phyloP scores from a whole-genome alignment of 495 filamentous ascomycete species.

The Neurospora sp. region DNA sequence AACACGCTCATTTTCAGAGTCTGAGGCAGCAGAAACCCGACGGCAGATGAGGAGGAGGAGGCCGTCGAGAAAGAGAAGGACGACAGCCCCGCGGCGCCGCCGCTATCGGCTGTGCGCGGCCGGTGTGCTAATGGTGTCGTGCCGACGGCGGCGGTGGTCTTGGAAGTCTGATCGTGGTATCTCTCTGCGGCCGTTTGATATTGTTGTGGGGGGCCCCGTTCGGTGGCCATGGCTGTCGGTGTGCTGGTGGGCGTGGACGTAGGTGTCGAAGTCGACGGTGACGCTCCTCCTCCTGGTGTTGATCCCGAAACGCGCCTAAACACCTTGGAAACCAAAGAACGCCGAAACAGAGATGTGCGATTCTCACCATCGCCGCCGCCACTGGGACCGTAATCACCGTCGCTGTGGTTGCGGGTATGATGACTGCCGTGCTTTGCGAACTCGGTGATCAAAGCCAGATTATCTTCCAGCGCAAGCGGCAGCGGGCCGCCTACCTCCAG shows the following conservation, averaged over 20 bases:
- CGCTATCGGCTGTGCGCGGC: background rate
- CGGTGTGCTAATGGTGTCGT: background rate
- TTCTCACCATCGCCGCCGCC: background rate
- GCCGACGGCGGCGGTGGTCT: background rate
- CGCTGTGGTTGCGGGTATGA: background rate
- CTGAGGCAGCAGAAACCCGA: background rate
- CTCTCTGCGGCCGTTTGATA: background rate
- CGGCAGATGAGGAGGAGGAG: background rate
- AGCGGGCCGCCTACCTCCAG: background rate
- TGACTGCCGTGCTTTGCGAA: background rate
- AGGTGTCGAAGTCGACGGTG: background rate
- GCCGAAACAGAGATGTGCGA: background rate
- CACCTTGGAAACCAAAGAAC: slow-evolving; percentile 9
- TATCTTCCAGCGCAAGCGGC: background rate
- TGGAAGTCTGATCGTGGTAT: background rate
- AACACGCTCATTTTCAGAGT: background rate
- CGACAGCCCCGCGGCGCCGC: background rate
- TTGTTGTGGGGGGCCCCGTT: background rate
- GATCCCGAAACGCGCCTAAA: background rate
- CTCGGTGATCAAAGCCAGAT: background rate
- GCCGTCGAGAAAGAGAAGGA: background rate
- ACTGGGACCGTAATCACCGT: background rate
- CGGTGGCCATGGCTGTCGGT: background rate
- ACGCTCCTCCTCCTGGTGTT: background rate
- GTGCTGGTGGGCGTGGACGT: background rate